A percentile compares a stretch with the other conserved stretches of the same genome.
These are phyloP conservation scores for Populus alba DNA, from an alignment of 345 rosid genomes.

Conservation along the genomic window DNA sequence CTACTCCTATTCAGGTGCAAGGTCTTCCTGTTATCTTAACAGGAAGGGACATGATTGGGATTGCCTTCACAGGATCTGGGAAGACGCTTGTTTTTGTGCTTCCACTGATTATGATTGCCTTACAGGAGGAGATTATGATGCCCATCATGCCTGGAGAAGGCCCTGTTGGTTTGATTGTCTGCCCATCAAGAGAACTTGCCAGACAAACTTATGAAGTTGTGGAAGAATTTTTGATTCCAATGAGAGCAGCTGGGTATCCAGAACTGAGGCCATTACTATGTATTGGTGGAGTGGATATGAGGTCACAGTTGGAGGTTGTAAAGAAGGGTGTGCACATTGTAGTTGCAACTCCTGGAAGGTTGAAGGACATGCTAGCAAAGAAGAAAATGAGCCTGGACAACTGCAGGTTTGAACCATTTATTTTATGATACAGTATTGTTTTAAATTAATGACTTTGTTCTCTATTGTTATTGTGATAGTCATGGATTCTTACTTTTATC, in stretches of 20 bases:
- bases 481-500: not conserved
- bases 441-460: not conserved
- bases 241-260: constrained; percentile 63
- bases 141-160: constrained; percentile 82
- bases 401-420: constrained; percentile 56
- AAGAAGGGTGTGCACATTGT: constrained; percentile 88
- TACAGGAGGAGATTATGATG: constrained; percentile 95
- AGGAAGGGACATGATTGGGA: constrained; percentile 91
- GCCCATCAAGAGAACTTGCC: constrained; percentile 91
- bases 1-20: constrained; percentile 92
- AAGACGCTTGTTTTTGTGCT: constrained; percentile 86
- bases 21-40: constrained; percentile 85
- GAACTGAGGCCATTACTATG: constrained; percentile 74
- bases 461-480: not conserved
- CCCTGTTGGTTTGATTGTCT: constrained; percentile 71
- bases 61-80: constrained; percentile 90
- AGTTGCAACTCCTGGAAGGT: constrained; percentile 91
- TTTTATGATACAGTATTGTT: not conserved
- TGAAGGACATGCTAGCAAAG: constrained; percentile 95
- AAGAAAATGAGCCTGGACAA: constrained; percentile 87
- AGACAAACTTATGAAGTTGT: constrained; percentile 89
- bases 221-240: constrained; percentile 64
- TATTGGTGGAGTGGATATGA: constrained; percentile 92
- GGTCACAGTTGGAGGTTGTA: constrained; percentile 80
- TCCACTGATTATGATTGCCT: constrained; percentile 82